Base-by-base conservation (phyloP, 441 rosid genomes). In the Populus tomentosa region DNA sequence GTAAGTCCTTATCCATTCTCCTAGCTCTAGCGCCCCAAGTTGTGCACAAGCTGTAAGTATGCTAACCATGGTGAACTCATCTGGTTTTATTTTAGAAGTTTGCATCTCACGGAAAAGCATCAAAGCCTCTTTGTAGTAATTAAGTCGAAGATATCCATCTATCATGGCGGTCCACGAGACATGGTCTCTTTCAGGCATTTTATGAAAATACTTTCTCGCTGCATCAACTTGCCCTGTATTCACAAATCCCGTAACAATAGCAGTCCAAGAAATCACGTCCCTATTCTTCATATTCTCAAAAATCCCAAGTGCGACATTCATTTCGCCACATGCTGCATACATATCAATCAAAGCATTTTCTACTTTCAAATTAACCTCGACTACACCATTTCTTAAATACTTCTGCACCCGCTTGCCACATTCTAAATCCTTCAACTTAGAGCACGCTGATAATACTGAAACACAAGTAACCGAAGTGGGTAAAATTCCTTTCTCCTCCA, bases 151-250 rank as follows among this genome's bases (percentile, higher is more conserved):
- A 75, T 89, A 93, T 68, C 95, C 95, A 75, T 87, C 79, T 50
- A 93, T 89, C 91, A 90, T 90, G 69, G 91, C 84, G 63, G 90
- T 93, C 97, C 97, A 93, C 6, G 90, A 82, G 68, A 88, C 82
- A 50, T 78, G 65, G 70, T 91, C 90, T 82, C 86, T 91, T 76
- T 81, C 88, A 0, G 93, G 89, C 90, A 93, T 90, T 70, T 87
- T 81, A 76, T 90, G 86, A 69, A 91, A 93, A 64, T 82, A 86
- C 70, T 68, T 73, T 72, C 88, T 84, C 38, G 92, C 98, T 28
- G 80, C 59, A 69, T 84, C 83, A 50, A 89, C 53, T 53, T 80
- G 81, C 68, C 90, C 89, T 11, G 40, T 69, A 53, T 90, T 87
- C 36, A 86, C 80, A 82, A 77, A 87, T 42, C 92, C 96, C 18